A percentile compares a stretch with the other conserved stretches of the same genome.
phyloP scores from a whole-genome alignment of 1,139 yeast genomes.

The Schizosaccharomyces versatilis region DNA sequence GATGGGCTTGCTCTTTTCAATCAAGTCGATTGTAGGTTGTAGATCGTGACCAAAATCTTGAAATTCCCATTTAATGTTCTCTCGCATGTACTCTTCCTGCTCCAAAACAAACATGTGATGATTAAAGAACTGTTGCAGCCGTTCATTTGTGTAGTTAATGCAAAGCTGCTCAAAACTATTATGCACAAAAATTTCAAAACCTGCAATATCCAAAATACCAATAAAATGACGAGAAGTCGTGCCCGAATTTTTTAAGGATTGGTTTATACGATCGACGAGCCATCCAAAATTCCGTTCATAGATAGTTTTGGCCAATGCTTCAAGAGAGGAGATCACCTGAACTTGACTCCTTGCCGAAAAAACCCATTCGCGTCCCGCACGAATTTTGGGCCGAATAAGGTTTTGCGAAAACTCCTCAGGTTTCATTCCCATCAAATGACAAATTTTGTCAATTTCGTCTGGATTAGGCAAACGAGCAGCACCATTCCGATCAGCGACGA shows the following conservation, averaged over 20 bases:
- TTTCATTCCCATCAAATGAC: slow-evolving; percentile 44
- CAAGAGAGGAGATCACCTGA: slow-evolving; percentile 64
- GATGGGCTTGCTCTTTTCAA: slow-evolving; percentile 53
- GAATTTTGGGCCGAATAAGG: slow-evolving; percentile 59
- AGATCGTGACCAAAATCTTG: slow-evolving; percentile 92
- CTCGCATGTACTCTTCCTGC: slow-evolving; percentile 83
- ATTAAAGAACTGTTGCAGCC: slow-evolving; percentile 86
- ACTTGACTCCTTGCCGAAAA: slow-evolving; percentile 56
- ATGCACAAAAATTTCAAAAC: slow-evolving; percentile 78
- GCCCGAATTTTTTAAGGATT: slow-evolving; percentile 28
- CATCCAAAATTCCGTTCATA: slow-evolving; percentile 68
- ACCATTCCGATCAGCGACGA: slow-evolving; percentile 38
- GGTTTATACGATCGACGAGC: slow-evolving; percentile 56
- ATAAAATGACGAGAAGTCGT: slow-evolving; percentile 30
- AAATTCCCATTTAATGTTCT: slow-evolving; percentile 88
- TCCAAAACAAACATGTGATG: slow-evolving; percentile 94
- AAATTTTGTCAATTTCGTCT: slow-evolving; percentile 33
- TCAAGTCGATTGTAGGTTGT: slow-evolving; percentile 82
- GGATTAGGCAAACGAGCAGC: slow-evolving; percentile 50
- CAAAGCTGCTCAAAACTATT: slow-evolving; percentile 93
- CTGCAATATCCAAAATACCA: slow-evolving; percentile 92
- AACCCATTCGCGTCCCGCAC: slow-evolving; percentile 77
- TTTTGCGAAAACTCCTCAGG: slow-evolving; percentile 33
- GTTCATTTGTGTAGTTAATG: slow-evolving; percentile 89
- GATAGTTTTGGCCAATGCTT: slow-evolving; percentile 68